phyloP scores from a whole-genome alignment of 1,139 yeast genomes.

The Yamadazyma sp. region DNA sequence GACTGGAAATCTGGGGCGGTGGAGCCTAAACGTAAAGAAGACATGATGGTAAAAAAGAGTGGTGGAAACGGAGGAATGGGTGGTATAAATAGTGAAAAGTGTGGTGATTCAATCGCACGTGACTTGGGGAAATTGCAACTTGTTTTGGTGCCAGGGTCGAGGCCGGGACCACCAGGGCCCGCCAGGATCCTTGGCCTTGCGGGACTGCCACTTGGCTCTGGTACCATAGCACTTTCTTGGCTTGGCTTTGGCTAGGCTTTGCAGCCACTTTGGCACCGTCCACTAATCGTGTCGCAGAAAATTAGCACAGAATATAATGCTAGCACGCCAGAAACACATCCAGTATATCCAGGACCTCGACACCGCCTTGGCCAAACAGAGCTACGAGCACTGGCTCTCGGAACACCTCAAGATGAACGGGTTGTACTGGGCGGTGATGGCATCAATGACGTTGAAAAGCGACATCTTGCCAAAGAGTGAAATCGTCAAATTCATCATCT shows the following conservation, averaged over 20 bases:
- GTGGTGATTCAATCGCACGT: slow-evolving; percentile 16
- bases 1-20: slow-evolving; percentile 83
- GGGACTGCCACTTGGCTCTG: neutral
- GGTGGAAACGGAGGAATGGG: slow-evolving; percentile 2
- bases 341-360: slow-evolving; percentile 39
- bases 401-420: slow-evolving; percentile 92
- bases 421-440: slow-evolving; percentile 91
- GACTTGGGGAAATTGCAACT: slow-evolving; percentile 10
- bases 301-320: slow-evolving; percentile 5
- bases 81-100: neutral
- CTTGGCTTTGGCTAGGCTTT: too few relatives aligned
- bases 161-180: neutral
- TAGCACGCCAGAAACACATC: slow-evolving; percentile 31
- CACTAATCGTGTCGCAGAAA: too few relatives aligned
- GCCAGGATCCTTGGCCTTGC: neutral
- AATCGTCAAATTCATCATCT: slow-evolving; percentile 63
- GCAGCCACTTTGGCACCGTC: too few relatives aligned
- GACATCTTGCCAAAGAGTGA: slow-evolving; percentile 56
- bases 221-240: too few relatives aligned
- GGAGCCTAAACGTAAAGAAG: slow-evolving; percentile 41
- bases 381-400: slow-evolving; percentile 80
- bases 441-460: slow-evolving; percentile 62
- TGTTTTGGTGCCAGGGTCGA: too few relatives aligned
- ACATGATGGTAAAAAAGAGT: slow-evolving; percentile 7
- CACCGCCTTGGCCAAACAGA: slow-evolving; percentile 27